Base-by-base conservation (phyloP, 306 rosid genomes). In the Prunus campanulata region DNA sequence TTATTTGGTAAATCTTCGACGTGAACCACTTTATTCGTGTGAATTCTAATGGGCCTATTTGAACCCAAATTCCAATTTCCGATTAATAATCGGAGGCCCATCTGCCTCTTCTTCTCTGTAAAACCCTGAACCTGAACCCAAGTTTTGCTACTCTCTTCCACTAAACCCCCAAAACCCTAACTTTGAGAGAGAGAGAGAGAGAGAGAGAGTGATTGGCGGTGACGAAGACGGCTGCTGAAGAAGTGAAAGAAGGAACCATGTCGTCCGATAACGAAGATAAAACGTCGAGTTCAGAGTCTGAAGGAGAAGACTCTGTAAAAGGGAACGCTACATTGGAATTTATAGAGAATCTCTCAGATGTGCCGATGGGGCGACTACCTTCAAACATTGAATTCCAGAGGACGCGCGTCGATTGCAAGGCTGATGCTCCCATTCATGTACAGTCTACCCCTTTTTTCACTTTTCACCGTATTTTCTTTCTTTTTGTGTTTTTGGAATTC, bases 361-460 rank as follows among this genome's bases (percentile, higher is more conserved):
- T 86, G 16, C 89, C 89, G 13, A 80, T 72, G 79, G 82, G 71
- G 72, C 75, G 80, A 35, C 83, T 86, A 16, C 87, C 89, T 13
- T 71, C 85, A 0, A 83, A 83, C 48, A 29, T 86, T 14, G 85
- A 83, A 11, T 78, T 83, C 20, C 87, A 83, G 78, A 77, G 87
- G 71, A 83, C 89, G 9, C 89, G 87, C n/a, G 87, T 83, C 62
- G 81, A 86, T 8, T 86, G 87, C 81, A 86, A 78, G 49, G 81
- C 74, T 50, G 89, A 86, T 68, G 87, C 89, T 66, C 89, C 87
- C 19, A 71, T 78, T 86, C 79, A 86, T 51, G 89, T 83, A 71
- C 25, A 14, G 2, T 11, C 32, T 57, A 2, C n/a, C 5, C 1
- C 13, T 65, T 16, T 39, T 27, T 27, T 20, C 22, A 64, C 30